phyloP scores from a whole-genome alignment of 1,284 basidiomycete genomes.

The Apiotrichum laibachii region DNA sequence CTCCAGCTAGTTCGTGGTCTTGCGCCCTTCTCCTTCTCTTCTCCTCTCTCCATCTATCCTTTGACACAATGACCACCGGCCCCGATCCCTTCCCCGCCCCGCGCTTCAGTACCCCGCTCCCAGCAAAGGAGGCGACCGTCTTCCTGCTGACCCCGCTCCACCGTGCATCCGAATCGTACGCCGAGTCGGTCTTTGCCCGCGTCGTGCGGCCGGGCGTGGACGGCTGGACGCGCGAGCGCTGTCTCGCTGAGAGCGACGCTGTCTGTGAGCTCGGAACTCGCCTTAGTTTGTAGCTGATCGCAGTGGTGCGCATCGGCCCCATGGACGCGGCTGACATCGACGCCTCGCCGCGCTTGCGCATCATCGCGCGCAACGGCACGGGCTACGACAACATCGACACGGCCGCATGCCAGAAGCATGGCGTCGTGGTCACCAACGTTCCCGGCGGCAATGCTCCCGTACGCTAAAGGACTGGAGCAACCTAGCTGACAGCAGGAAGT shows the following conservation, averaged over 20 bases:
- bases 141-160: slow-evolving; percentile 41
- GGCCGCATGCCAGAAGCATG: slow-evolving; percentile 54
- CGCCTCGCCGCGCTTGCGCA: slow-evolving; percentile 22
- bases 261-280: slow-evolving; percentile 21
- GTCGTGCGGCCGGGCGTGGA: slow-evolving; percentile 30
- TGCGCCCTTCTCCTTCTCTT: no score
- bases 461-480: neutral
- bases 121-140: slow-evolving; percentile 30
- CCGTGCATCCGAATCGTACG: slow-evolving; percentile 35
- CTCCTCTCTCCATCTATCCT: neutral
- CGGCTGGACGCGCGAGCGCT: slow-evolving; percentile 27
- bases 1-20: no score
- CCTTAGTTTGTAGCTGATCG: neutral
- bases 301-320: slow-evolving; percentile 33
- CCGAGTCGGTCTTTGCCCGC: slow-evolving; percentile 31
- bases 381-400: slow-evolving; percentile 43
- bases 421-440: slow-evolving; percentile 59
- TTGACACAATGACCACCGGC: neutral
- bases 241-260: slow-evolving; percentile 31
- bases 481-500: slow-evolving; percentile 53
- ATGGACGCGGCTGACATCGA: slow-evolving; percentile 22
- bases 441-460: slow-evolving; percentile 51
- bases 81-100: neutral
- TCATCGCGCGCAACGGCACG: slow-evolving; percentile 39
- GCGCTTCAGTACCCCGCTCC: neutral